phyloP scores from a whole-genome alignment of 139 green algal species.

The Chlorella ohadii region DNA sequence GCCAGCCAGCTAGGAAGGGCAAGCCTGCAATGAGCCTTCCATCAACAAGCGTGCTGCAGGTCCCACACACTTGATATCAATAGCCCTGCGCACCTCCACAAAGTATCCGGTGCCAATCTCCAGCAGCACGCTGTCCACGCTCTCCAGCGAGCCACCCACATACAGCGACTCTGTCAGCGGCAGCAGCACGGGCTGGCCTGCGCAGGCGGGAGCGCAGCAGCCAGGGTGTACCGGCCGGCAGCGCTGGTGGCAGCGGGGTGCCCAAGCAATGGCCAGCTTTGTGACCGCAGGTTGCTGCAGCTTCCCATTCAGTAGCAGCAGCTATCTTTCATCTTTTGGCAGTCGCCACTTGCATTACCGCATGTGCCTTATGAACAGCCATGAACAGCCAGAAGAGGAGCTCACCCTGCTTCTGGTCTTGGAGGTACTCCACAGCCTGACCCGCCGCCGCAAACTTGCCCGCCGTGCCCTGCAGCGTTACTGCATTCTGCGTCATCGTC shows the following conservation, averaged over 20 bases:
- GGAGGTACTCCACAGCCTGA: constrained; percentile 55
- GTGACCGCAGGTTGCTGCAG: too few species aligned
- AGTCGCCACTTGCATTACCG: too few species aligned
- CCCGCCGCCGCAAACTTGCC: constrained; percentile 60
- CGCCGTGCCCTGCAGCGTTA: constrained; percentile 61
- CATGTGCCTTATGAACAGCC: too few species aligned
- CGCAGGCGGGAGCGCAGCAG: background rate
- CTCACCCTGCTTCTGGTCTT: constrained; percentile 62
- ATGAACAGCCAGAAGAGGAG: background rate
- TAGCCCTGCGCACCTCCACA: constrained; percentile 70
- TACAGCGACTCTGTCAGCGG: constrained; percentile 92
- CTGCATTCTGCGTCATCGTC: constrained; percentile 45
- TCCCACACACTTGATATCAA: background rate
- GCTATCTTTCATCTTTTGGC: too few species aligned
- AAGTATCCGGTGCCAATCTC: constrained; percentile 95
- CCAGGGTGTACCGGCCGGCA: too few species aligned
- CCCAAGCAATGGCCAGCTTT: background rate
- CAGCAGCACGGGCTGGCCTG: constrained; percentile 87
- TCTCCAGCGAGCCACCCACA: constrained; percentile 77
- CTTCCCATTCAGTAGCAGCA: too few species aligned
- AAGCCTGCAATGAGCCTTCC: too few species aligned
- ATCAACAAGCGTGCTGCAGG: too few species aligned
- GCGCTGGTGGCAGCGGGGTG: too few species aligned
- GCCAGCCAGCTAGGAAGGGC: too few species aligned
- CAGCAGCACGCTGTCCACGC: constrained; percentile 83